Base-by-base conservation (phyloP, 495 filamentous ascomycete species). In the Stereocaulon alpinum region DNA sequence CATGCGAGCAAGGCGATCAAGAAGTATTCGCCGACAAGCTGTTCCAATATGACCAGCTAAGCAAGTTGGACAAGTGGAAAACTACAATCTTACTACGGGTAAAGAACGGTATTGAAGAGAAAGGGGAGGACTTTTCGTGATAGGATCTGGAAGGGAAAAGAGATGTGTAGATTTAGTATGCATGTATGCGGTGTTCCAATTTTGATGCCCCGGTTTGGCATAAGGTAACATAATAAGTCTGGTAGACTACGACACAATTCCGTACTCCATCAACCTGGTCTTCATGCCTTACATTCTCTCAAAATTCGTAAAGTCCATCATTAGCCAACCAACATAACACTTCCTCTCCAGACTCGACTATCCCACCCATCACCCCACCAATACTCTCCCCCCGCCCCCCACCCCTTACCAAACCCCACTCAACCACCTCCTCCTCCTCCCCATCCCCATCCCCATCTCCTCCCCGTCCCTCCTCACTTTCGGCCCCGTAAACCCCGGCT, bases 11-110 rank as follows among this genome's bases (percentile, higher is more conserved):
- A 15, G 83, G 82, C 18, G 86, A 95, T 67, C 84, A 84, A 70
- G 90, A 94, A 58, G 75, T 71, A 40, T 97, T 93, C 63, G 82
- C 83, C 12, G 89, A 94, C 67, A 91, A 89, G 73, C 75, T 95
- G 54, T 92, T 86, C 73, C 82, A 87, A 64, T 96, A 77, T 67
- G 87, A 95, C 72, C 87, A 91, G 75, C 77, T 95, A 75, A 91
- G 86, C 73, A 88, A 89, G 74, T 74, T 96, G 66, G 89, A 95
- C 68, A 90, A 91, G 76, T 96, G 92, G 91, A 92, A 95, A 84
- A 94, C 87, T 57, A 89, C 86, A 41, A 78, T 96, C 41, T 72
- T 95, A 52, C 70, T 95, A 66, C 79, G 83, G 66, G 76, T 96
- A 66, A 95, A 96, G 82, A 83, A 83, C 66, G 77, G 74, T 54